Base-by-base conservation (phyloP, 345 rosid species). In the sweet orange (Citrus sinensis) region DNA sequence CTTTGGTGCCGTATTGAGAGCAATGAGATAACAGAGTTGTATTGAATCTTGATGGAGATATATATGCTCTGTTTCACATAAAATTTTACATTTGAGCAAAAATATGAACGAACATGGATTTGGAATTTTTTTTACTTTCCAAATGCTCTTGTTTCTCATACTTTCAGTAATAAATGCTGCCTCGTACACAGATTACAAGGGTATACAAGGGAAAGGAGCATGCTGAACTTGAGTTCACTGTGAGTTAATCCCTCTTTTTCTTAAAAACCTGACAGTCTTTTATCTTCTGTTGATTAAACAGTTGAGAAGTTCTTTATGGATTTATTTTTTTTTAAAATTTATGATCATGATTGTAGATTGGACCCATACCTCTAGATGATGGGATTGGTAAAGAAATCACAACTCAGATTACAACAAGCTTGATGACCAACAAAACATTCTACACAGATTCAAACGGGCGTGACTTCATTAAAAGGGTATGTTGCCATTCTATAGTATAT, bases 401-500 rank as follows among this genome's bases (percentile, higher is more conserved):
- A 71, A 90, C 97, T 70, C 88, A 82, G 83, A 82, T 95, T 80
- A 90, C 91, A 79, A 89, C 98, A 65, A 76, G 86, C 73, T 85
- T 95, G 91, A 87, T 87, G 87, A 95, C 93, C 81, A 95, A 90
- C 79, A 85, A 79, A 78, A 92, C 95, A 74, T 93, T 93, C 88
- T 95, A 90, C 86, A 91, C 95, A 13, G 98, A 92, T 83, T 95
- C 98, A 73, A 95, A 93, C 80, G 98, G 98, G 1, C 98, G 97
- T 9, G 98, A 95, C 88, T 95, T 90, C 85, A 89, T 93, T 76
- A 88, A 90, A 87, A 86, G 98, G 96, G 98, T 92, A 90, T 70
- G 75, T 71, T 79, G 71, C 67, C 34, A 4, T 76, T 70, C 42
- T 27, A 59, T 55, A 63, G 56, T 17, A 35, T 78, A 51, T 73